Evolutionary conservation across 2,329 filamentous ascomycete genomes (phyloP).

Genomic region (Trichoderma polysporum): DNA sequence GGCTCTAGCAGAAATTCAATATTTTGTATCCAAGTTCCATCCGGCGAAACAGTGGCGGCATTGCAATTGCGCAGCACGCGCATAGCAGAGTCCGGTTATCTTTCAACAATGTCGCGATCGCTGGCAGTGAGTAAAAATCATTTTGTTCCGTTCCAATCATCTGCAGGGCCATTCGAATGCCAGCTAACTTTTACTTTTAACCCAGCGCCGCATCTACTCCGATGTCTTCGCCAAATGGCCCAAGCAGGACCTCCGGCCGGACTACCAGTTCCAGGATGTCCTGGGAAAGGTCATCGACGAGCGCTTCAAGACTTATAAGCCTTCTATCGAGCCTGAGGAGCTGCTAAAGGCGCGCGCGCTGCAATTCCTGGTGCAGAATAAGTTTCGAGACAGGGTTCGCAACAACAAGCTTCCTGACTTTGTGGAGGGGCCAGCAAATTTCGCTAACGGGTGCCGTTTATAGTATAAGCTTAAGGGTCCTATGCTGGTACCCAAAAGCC

Average conservation of each 20-base stretch:
- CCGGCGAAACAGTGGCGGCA: conserved; percentile 6
- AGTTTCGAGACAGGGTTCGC: conserved; percentile 56
- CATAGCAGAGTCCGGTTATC: not conserved
- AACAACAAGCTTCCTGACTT: not conserved
- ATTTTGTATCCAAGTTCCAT: conserved; percentile 1
- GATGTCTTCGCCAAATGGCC: conserved; percentile 57
- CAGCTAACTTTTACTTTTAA: not conserved
- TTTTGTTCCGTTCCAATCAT: not conserved
- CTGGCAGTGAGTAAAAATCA: conserved; percentile 30
- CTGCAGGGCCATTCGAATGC: not conserved
- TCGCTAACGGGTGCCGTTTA: conserved; percentile 14
- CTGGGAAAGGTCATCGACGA: conserved; percentile 42
- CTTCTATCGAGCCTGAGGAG: conserved; percentile 47
- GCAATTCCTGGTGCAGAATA: conserved; percentile 58
- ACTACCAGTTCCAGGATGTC: conserved; percentile 60
- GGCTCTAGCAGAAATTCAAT: conserved; percentile 14
- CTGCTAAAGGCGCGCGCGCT: conserved; percentile 59
- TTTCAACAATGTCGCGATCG: conserved; percentile 35
- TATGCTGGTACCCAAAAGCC: conserved; percentile 58
- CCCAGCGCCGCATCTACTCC: conserved; percentile 39
- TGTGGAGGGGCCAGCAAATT: not conserved
- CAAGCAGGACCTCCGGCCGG: conserved; percentile 61
- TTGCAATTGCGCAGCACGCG: conserved; percentile 14
- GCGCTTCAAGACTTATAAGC: conserved; percentile 36
- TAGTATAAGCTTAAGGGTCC: conserved; percentile 46